Conservation (phyloP, 192 early-diverging fungal species). For the Pilobolus umbonatus region DNA sequence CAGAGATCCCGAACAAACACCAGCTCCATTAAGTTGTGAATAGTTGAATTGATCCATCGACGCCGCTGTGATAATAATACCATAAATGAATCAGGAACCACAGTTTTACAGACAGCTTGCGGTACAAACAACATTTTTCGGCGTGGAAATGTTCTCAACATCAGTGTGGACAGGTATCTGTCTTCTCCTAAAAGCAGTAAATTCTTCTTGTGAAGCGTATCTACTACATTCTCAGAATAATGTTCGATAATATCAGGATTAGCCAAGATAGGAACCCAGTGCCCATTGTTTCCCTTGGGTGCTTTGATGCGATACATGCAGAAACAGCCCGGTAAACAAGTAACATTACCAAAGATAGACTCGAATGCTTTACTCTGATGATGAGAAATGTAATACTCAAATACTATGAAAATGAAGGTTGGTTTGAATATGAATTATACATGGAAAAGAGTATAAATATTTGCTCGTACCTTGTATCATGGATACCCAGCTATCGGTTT, state of each 20-base stretch:
- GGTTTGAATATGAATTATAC: neutral
- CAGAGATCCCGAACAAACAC: slow-evolving; percentile 80
- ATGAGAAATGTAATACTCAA: slow-evolving; percentile 84
- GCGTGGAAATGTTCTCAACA: slow-evolving; percentile 67
- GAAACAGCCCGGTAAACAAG: slow-evolving; percentile 82
- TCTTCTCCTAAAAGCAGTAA: slow-evolving; percentile 72
- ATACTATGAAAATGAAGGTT: slow-evolving; percentile 53
- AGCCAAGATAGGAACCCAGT: slow-evolving; percentile 79
- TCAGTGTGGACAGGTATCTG: slow-evolving; percentile 71
- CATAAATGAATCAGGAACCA: slow-evolving; percentile 64
- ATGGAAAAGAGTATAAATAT: neutral
- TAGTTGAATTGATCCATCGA: slow-evolving; percentile 87
- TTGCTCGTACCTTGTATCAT: slow-evolving; percentile 57
- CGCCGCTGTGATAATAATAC: slow-evolving; percentile 74
- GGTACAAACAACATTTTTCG: slow-evolving; percentile 74
- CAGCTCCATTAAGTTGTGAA: slow-evolving; percentile 82
- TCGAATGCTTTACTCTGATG: slow-evolving; percentile 81
- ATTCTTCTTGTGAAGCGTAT: slow-evolving; percentile 75
- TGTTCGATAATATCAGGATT: slow-evolving; percentile 82
- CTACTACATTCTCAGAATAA: slow-evolving; percentile 82
- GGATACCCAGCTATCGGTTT: slow-evolving; percentile 70
- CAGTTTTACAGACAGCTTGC: slow-evolving; percentile 67
- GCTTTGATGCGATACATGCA: slow-evolving; percentile 86
- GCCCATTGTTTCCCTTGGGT: slow-evolving; percentile 67
- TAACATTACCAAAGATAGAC: slow-evolving; percentile 81